Base-by-base conservation (phyloP, 2,329 filamentous ascomycete species). In the Aspergillus sp. region DNA sequence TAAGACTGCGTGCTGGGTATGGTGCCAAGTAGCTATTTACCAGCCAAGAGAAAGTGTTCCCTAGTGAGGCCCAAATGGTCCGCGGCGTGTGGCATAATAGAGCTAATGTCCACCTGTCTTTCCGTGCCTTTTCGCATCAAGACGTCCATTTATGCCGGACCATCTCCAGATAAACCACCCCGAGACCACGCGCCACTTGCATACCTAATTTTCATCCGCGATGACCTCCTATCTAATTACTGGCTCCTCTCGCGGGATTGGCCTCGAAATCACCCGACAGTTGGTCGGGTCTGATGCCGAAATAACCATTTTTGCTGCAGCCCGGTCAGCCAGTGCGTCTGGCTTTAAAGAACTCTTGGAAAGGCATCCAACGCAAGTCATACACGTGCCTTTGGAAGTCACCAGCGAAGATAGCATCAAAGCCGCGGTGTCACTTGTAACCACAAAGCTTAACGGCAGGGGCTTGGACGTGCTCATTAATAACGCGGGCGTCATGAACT, bases 191-290 rank as follows among this genome's bases (percentile, higher is more conserved):
- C 9, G 9, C 9, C 9, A 30, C 9, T 8, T 26, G 7, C 24
- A 9, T 26, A 26, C 8, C 24, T 22, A 3, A 26, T 26, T n/a
- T n/a, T n/a, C n/a, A 8, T 26, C 24, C 24, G 3, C 24, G 15
- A 76, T 76, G 72, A 57, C 71, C 24, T 67, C 68, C 11, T 73
- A 70, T 52, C 63, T 76, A 11, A 62, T 75, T 42, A 76, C 73
- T 13, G 72, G 73, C 3, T 49, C 66, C n/a, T 65, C 66, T 36
- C 66, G 73, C 43, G 74, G 74, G 41, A 51, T 76, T 18, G 73
- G 74, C n/a, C 64, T 74, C 0, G 69, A 63, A 32, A 48, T 75
- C 3, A 62, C 62, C 34, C 56, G 54, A 3, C 59, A 67, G 18
- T 66, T 76, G 20, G 61, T 71, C 3, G 48, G 56, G 7, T 62